These are phyloP conservation scores for Mucor indicus DNA, from an alignment of 371 early-diverging fungal species.

Conservation along the genomic window DNA sequence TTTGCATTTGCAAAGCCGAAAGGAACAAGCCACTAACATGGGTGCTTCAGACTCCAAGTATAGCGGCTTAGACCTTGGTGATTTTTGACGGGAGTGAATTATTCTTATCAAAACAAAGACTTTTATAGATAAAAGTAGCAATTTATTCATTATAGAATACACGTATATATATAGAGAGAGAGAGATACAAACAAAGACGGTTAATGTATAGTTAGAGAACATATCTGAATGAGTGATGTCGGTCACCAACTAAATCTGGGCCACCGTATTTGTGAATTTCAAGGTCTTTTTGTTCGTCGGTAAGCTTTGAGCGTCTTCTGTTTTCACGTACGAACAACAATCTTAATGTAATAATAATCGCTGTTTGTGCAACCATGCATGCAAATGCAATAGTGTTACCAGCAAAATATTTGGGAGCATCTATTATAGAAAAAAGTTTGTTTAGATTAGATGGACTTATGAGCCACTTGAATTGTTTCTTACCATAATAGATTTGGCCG, in stretches of 20 bases:
- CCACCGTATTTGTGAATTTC: constrained; percentile 32
- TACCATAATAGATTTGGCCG: constrained; percentile 38
- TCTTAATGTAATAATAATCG: constrained; percentile 13
- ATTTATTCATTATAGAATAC: too few species aligned
- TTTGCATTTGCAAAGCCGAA: constrained; percentile 41
- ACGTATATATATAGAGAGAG: too few species aligned
- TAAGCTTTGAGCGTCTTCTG: constrained; percentile 17
- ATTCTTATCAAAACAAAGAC: too few species aligned
- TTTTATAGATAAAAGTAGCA: too few species aligned
- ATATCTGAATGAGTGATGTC: constrained; percentile 32
- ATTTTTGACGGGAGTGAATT: too few species aligned
- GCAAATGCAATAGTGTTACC: constrained; percentile 30
- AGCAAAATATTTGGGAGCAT: constrained; percentile 23
- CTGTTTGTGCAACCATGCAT: constrained; percentile 28
- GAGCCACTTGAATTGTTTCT: not conserved
- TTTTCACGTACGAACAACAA: constrained; percentile 25
- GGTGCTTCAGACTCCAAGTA: constrained; percentile 19
- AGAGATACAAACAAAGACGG: not conserved
- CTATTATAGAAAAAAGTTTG: not conserved
- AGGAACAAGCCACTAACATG: constrained; percentile 18
- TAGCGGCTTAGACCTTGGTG: constrained; percentile 24
- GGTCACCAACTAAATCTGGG: constrained; percentile 38
- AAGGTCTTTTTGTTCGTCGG: constrained; percentile 23
- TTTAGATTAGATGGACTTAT: not conserved
- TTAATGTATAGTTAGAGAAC: constrained; percentile 8